These are phyloP conservation scores for Nymphaea colorata DNA, from an alignment of 164 flowering plant genomes.

Conservation along the genomic window DNA sequence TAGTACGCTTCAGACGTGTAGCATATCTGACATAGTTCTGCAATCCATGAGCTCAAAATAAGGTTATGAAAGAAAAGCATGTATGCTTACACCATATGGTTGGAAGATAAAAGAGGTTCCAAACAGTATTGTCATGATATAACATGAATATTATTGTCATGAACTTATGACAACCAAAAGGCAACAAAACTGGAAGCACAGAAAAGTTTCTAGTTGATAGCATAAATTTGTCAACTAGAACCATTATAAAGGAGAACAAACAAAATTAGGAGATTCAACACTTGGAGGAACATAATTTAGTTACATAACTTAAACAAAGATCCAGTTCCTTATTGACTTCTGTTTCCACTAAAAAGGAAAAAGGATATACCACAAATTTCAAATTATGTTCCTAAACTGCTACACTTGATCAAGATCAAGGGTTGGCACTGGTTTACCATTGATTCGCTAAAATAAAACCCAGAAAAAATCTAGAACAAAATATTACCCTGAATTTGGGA, in stretches of 20 bases:
- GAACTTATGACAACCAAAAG: neutral
- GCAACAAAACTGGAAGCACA: slow-evolving; percentile 7
- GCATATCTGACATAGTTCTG: slow-evolving; percentile 40
- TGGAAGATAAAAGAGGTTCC: neutral
- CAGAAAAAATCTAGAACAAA: too few species aligned
- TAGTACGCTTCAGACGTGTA: slow-evolving; percentile 67
- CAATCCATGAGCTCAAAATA: neutral
- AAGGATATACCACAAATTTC: too few species aligned
- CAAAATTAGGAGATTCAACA: neutral
- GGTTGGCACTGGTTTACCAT: too few species aligned
- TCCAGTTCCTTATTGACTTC: too few species aligned
- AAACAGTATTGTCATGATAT: neutral
- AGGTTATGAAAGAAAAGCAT: neutral
- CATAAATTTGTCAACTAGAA: neutral
- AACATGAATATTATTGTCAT: too few species aligned
- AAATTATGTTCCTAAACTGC: too few species aligned
- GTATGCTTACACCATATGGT: neutral
- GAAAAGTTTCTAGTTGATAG: neutral
- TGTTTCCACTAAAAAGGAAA: too few species aligned
- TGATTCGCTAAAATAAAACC: too few species aligned
- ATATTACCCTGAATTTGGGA: too few species aligned
- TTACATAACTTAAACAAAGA: too few species aligned
- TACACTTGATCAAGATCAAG: too few species aligned
- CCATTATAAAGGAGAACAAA: neutral
- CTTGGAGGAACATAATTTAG: neutral